Conservation (phyloP, 768 basidiomycete species). For the Boletus patriciae region DNA sequence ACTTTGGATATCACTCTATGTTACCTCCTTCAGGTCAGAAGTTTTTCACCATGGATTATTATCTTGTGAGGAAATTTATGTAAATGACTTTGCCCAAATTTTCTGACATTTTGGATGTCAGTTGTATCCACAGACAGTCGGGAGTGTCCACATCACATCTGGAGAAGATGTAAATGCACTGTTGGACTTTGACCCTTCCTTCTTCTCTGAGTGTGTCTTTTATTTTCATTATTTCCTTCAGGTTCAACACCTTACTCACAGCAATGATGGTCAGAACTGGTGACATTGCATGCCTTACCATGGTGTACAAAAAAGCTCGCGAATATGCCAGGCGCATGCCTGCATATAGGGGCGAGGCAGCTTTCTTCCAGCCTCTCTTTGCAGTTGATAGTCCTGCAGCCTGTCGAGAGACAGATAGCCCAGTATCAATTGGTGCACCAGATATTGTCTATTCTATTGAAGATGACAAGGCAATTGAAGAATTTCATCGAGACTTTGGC, state of each 20-base stretch:
- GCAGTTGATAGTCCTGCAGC: slow-evolving; percentile 26
- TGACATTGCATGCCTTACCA: slow-evolving; percentile 17
- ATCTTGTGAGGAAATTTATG: slow-evolving; percentile 30
- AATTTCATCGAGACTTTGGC: slow-evolving; percentile 20
- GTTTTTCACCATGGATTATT: slow-evolving; percentile 32
- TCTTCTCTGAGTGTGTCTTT: slow-evolving; percentile 41
- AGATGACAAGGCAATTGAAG: slow-evolving; percentile 35
- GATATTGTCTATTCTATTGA: slow-evolving; percentile 34
- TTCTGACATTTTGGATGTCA: slow-evolving; percentile 7
- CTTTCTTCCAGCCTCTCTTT: slow-evolving; percentile 26
- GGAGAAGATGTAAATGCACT: slow-evolving; percentile 42
- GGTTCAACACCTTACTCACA: too few species aligned
- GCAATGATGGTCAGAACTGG: too few species aligned
- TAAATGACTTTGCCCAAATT: too few species aligned
- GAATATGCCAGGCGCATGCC: slow-evolving; percentile 41
- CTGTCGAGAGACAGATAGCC: slow-evolving; percentile 4
- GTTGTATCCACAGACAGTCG: slow-evolving; percentile 45
- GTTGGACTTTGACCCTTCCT: slow-evolving; percentile 46
- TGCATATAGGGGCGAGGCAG: slow-evolving; percentile 14
- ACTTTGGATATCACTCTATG: slow-evolving; percentile 20
- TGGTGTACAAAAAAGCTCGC: slow-evolving; percentile 53
- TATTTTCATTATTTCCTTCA: background rate
- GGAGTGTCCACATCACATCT: slow-evolving; percentile 21
- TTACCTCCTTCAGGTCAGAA: slow-evolving; percentile 20
- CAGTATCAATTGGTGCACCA: slow-evolving; percentile 21